phyloP scores from a whole-genome alignment of 169 alveolate genomes.

The Eimeria brunetti region DNA sequence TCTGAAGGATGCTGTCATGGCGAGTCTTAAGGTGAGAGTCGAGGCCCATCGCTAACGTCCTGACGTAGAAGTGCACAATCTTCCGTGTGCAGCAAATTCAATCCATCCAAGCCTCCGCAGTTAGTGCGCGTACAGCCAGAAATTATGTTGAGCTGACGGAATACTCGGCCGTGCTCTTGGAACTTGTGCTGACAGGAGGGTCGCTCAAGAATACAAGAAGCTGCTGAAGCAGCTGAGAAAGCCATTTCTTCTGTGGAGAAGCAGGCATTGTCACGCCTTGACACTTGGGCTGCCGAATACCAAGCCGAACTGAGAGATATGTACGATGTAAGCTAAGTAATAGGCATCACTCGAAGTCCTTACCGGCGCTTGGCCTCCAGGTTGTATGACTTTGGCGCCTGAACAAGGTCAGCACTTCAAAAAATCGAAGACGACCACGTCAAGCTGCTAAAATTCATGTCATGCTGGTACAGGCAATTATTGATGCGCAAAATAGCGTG shows the following conservation, averaged over 20 bases:
- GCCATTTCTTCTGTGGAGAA: constrained; percentile 15
- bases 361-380: background rate
- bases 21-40: constrained; percentile 29
- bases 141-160: background rate
- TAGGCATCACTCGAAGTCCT: background rate
- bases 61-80: background rate
- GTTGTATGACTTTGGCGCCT: background rate
- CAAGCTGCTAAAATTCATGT: background rate
- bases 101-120: background rate
- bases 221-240: constrained; percentile 29
- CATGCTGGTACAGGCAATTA: background rate
- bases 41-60: background rate
- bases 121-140: no score
- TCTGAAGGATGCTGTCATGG: constrained; percentile 34
- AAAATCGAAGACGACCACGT: background rate
- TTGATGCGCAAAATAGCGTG: constrained; percentile 36
- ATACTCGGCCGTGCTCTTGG: background rate
- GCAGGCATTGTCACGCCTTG: constrained; percentile 7
- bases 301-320: background rate
- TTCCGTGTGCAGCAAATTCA: background rate
- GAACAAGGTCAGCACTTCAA: background rate
- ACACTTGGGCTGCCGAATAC: constrained; percentile 10
- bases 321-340: constrained; percentile 24
- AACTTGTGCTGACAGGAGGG: constrained; percentile 16
- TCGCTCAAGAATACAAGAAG: constrained; percentile 47